Conservation (phyloP, 805 yeast species). For the Candida anglica region DNA sequence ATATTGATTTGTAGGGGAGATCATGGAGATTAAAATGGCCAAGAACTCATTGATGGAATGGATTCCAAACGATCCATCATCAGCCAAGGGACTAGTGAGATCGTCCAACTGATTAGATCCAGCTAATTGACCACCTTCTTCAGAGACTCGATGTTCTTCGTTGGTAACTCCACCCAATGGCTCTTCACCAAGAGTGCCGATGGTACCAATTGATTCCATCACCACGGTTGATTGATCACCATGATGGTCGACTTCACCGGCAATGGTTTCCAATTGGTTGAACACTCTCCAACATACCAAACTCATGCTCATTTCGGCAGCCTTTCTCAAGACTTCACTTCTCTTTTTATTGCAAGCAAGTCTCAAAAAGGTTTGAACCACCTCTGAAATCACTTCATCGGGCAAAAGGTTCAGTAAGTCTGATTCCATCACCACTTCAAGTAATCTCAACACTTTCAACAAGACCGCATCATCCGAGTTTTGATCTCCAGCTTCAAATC, state of each 20-base stretch:
- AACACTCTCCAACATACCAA: slow-evolving; percentile 69
- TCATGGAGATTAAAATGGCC: slow-evolving; percentile 69
- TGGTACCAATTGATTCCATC: slow-evolving; percentile 39
- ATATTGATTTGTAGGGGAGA: slow-evolving; percentile 77
- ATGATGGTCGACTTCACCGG: slow-evolving; percentile 32
- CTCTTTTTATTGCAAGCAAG: slow-evolving; percentile 90
- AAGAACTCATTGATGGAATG: slow-evolving; percentile 74
- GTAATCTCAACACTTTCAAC: slow-evolving; percentile 71
- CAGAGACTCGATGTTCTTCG: slow-evolving; percentile 4
- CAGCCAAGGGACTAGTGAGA: slow-evolving; percentile 1
- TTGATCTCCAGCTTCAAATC: slow-evolving; percentile 94
- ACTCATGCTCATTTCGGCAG: slow-evolving; percentile 81
- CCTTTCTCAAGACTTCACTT: slow-evolving; percentile 81
- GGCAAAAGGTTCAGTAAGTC: slow-evolving; percentile 62
- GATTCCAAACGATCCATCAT: slow-evolving; percentile 49
- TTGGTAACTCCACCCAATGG: slow-evolving; percentile 48
- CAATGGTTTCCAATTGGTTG: slow-evolving; percentile 52
- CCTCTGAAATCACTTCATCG: slow-evolving; percentile 82
- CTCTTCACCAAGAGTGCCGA: slow-evolving; percentile 58
- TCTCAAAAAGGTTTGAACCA: slow-evolving; percentile 85
- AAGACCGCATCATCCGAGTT: slow-evolving; percentile 88
- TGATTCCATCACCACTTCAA: slow-evolving; percentile 65
- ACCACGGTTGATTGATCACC: slow-evolving; percentile 48
- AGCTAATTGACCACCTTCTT: slow-evolving; percentile 13
- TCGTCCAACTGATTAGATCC: too few species aligned